phyloP scores from a whole-genome alignment of 1,139 yeast genomes.

The Hansenula sp. region DNA sequence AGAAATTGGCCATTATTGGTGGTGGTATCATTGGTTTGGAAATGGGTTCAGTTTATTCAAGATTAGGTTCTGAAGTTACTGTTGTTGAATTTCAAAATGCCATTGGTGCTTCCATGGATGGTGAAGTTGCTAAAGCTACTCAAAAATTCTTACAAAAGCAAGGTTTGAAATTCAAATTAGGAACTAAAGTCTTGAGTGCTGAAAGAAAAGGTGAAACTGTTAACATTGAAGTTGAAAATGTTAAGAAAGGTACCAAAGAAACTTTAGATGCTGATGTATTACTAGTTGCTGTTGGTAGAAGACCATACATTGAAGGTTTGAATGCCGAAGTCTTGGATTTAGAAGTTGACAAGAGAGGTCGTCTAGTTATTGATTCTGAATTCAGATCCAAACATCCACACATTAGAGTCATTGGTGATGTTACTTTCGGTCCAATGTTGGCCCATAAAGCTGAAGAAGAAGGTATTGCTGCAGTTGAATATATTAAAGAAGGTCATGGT shows the following conservation, averaged over 20 bases:
- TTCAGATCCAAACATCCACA: constrained; percentile 90
- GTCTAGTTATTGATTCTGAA: constrained; percentile 91
- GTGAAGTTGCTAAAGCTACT: constrained; percentile 84
- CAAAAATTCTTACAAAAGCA: constrained; percentile 92
- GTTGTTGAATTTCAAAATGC: constrained; percentile 87
- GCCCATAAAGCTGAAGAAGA: constrained; percentile 99
- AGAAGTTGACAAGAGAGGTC: constrained; percentile 87
- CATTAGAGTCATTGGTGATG: constrained; percentile 97
- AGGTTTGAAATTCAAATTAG: constrained; percentile 89
- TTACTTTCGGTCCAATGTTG: constrained; percentile 97
- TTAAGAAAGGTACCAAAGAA: constrained; percentile 80
- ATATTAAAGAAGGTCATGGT: constrained; percentile 89
- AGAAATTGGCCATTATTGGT: constrained; percentile 89
- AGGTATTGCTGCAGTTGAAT: constrained; percentile 98
- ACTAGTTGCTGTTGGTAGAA: constrained; percentile 97
- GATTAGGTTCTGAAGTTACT: constrained; percentile 95
- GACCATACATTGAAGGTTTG: constrained; percentile 92
- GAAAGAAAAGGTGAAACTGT: constrained; percentile 86
- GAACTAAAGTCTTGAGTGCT: constrained; percentile 88
- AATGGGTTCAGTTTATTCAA: constrained; percentile 97
- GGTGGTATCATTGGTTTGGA: constrained; percentile 99
- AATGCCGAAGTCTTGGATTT: constrained; percentile 86
- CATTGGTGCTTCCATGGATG: constrained; percentile 97
- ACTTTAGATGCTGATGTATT: constrained; percentile 85
- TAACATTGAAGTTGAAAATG: constrained; percentile 83